Evolutionary conservation across 306 rosid genomes (phyloP), one percentile per base, ranked within the genome.

Genomic region (Lathyrus sativus): DNA sequence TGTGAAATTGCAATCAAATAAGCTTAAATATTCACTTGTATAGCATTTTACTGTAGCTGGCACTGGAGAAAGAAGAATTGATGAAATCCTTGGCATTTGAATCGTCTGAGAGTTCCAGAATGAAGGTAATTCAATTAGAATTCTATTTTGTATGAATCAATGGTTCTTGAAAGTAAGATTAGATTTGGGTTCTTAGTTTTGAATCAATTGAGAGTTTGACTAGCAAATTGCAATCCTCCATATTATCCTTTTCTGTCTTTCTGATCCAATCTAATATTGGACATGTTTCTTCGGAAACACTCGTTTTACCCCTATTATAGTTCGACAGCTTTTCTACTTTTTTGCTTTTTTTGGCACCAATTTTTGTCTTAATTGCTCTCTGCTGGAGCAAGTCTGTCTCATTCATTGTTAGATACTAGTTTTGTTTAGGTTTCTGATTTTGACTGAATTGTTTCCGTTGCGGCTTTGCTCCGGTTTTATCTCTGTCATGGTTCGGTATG

Each of bases 41-140:
- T 72, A 63, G 31, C 72, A 76, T 71, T 68, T 46, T 17, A 54
- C 66, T 84, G 85, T 82, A 95, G 99, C 80, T 95, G 73, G 76
- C 95, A 49, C 66, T 85, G 82, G 99, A 95, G 91, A 95, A 95
- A 72, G 96, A 90, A 73, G 99, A 88, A 77, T 73, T 95, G 78
- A 64, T 82, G 54, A 85, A 84, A 74, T 82, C 92, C 78, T 84
- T 88, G 88, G 77, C 85, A 62, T 84, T 85, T 2, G 92, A 90
- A 83, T 88, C 96, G 68, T 85, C 95, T 50, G 83, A 85, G 35
- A 84, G 85, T 76, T 88, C 92, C 66, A 84, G 81, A 80, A 74
- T 90, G 74, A 95, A 88, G 97, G 99, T 95, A 84, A 63, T 48
- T 72, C 42, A 35, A 6, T 58, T 31, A 62, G 24, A 35, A 24